Evolutionary conservation across 2,329 filamentous ascomycete species (phyloP).

Genomic region (Pseudogymnoascus sp.): DNA sequence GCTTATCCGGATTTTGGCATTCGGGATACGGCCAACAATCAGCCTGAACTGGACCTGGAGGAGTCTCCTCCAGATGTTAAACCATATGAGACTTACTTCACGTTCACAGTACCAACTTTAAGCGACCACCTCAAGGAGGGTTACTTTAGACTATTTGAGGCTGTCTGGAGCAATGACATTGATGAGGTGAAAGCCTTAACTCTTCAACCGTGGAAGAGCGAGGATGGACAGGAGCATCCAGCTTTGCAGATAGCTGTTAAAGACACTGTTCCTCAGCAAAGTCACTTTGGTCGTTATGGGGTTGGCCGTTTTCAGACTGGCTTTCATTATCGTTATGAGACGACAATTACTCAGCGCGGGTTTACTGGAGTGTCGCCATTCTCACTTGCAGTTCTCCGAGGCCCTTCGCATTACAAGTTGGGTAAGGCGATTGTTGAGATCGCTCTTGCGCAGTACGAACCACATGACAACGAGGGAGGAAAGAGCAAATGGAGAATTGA

Average conservation of each 20-base stretch:
- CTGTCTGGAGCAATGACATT: conserved; percentile 63
- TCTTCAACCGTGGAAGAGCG: conserved; percentile 46
- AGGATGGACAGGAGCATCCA: conserved; percentile 41
- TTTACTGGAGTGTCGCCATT: conserved; percentile 44
- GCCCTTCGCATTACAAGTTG: conserved; percentile 48
- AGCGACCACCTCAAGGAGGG: conserved; percentile 47
- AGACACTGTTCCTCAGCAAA: conserved; percentile 36
- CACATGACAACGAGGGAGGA: conserved; percentile 39
- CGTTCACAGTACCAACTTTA: conserved; percentile 31
- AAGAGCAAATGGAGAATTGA: conserved; percentile 34
- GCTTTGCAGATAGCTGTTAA: conserved; percentile 57
- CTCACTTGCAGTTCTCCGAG: conserved; percentile 57
- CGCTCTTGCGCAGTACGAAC: conserved; percentile 58
- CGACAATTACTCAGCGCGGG: not conserved
- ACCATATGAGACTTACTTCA: conserved; percentile 19
- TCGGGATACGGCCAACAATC: not conserved
- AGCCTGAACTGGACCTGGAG: not conserved
- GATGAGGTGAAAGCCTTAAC: conserved; percentile 58
- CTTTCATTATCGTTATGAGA: conserved; percentile 6
- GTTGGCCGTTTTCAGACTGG: not conserved
- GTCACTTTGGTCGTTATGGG: rapidly evolving
- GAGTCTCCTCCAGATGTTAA: conserved; percentile 1
- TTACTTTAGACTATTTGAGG: conserved; percentile 64
- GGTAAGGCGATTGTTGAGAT: conserved; percentile 65
- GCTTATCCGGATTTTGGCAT: conserved; percentile 46